Percentiles rank a stretch among this genome's conserved stretches.
These are phyloP conservation scores for Colletotrichum tofieldiae DNA, from an alignment of 2,329 filamentous ascomycete genomes.

Conservation along the genomic window DNA sequence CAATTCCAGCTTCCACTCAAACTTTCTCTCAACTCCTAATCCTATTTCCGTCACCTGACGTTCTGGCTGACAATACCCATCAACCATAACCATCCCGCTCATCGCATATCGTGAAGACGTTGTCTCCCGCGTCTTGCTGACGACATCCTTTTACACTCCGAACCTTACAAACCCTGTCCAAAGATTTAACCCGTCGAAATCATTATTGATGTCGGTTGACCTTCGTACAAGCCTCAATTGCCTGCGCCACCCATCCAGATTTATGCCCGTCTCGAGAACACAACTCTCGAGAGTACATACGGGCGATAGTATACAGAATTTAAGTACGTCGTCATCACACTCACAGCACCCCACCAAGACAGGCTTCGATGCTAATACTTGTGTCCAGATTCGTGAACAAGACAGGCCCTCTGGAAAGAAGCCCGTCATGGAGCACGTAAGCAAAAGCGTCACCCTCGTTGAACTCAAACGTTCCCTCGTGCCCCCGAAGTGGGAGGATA, in stretches of 20 bases:
- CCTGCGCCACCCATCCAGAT: constrained; percentile 70
- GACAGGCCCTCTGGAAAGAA: constrained; percentile 30
- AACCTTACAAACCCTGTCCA: constrained; percentile 40
- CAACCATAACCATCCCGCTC: constrained; percentile 10
- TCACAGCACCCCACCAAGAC: background rate
- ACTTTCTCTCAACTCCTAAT: background rate
- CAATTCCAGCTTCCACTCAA: constrained; percentile 22
- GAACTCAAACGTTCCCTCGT: constrained; percentile 61
- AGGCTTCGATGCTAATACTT: background rate
- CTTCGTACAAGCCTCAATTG: constrained; percentile 70
- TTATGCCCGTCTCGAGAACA: constrained; percentile 71
- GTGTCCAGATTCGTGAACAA: constrained; percentile 38
- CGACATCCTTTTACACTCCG: constrained; percentile 14
- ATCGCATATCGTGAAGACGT: constrained; percentile 38
- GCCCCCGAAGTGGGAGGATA: constrained; percentile 67
- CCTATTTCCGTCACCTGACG: constrained; percentile 22
- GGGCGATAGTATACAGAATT: constrained; percentile 70
- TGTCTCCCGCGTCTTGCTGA: constrained; percentile 35
- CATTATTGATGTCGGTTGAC: constrained; percentile 74
- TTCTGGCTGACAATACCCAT: constrained; percentile 17
- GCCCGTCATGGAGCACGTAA: constrained; percentile 53
- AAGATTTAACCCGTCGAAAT: constrained; percentile 45
- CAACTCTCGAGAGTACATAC: constrained; percentile 70
- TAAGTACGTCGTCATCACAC: constrained; percentile 56
- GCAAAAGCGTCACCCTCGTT: constrained; percentile 42